These are phyloP conservation scores for Venturia oleaginea DNA, from an alignment of 2,329 filamentous ascomycete species.

Conservation along the genomic window DNA sequence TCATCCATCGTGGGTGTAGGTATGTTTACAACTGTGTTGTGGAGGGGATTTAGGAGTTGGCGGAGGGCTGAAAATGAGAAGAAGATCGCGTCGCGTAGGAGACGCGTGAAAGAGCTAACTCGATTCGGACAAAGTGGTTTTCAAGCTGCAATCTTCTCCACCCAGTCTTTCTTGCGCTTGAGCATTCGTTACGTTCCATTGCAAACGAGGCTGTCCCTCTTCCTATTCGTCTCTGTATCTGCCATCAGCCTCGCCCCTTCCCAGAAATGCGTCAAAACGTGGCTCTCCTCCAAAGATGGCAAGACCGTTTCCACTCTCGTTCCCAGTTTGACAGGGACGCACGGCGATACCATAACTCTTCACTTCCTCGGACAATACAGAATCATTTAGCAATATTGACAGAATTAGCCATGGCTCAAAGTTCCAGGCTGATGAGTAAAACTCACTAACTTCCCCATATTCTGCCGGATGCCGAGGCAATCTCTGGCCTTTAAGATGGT, in stretches of 20 bases:
- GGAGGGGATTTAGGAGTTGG: not conserved
- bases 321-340: not conserved
- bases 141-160: not conserved
- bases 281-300: not conserved
- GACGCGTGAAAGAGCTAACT: not conserved
- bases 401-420: not conserved
- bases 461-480: not conserved
- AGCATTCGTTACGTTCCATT: not conserved
- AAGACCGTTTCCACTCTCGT: not conserved
- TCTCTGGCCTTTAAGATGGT: not conserved
- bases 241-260: not conserved
- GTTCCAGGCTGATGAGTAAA: not conserved
- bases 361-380: not conserved
- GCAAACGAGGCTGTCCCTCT: not conserved
- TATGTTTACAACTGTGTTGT: not conserved
- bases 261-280: not conserved
- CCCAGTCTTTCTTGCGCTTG: too few species aligned
- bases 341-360: not conserved
- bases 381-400: not conserved
- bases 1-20: not conserved
- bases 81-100: slow-evolving; percentile 3
- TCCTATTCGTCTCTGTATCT: not conserved
- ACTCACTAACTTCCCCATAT: not conserved
- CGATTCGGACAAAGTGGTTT: not conserved
- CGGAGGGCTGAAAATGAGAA: not conserved